Conservation (phyloP, 441 rosid genomes). For the Pelargonium cotyledonis region DNA sequence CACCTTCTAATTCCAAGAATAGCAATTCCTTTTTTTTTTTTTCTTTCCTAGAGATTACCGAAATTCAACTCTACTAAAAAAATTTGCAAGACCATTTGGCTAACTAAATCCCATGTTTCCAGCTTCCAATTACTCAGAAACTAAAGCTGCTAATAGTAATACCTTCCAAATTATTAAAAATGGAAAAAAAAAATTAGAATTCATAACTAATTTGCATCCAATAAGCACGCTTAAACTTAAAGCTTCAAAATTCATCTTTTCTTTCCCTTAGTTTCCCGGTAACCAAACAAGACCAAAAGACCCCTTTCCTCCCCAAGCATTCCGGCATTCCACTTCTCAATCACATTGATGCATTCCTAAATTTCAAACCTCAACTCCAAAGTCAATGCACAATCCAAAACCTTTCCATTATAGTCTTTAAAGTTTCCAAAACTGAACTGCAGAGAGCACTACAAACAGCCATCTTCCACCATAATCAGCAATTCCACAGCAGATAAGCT, state of each 20-base stretch:
- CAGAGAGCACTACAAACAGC: neutral
- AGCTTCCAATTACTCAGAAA: neutral
- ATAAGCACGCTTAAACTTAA: neutral
- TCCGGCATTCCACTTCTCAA: neutral
- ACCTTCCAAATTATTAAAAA: neutral
- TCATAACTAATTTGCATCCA: too few species aligned
- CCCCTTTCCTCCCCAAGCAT: neutral
- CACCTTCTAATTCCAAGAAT: too few species aligned
- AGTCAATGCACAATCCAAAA: neutral
- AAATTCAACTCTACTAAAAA: too few species aligned
- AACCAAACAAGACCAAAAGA: neutral
- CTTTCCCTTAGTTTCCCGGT: neutral
- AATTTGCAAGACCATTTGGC: neutral
- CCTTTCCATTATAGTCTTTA: neutral
- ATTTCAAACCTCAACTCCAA: constrained; percentile 2
- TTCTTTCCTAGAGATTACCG: neutral
- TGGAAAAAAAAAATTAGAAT: neutral
- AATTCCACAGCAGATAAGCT: too few species aligned
- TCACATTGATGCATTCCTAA: neutral
- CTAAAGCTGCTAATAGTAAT: neutral
- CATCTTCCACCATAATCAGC: too few species aligned
- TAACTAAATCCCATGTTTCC: neutral
- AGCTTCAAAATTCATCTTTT: neutral
- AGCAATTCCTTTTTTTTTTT: neutral
- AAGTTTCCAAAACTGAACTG: constrained; percentile 2